Conservation (phyloP, 768 basidiomycete genomes). For the Agaricus subrufescens region DNA sequence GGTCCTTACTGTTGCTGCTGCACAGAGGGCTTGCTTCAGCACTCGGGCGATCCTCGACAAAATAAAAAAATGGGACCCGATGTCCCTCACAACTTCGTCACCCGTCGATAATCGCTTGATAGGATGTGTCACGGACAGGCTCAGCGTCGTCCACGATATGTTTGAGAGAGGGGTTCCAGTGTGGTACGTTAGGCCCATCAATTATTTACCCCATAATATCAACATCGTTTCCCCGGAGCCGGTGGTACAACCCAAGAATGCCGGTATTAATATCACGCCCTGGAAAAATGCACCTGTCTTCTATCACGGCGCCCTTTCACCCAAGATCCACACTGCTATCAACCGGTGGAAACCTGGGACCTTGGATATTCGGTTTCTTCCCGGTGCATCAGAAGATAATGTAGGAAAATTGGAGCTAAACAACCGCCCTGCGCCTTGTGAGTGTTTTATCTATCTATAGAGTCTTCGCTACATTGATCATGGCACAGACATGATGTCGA, state of each 20-base stretch:
- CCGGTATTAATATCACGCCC: background rate
- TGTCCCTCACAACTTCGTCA: background rate
- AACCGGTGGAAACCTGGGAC: background rate
- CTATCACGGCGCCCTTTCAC: background rate
- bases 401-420: too few species aligned
- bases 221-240: background rate
- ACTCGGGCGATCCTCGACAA: background rate
- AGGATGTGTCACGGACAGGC: background rate
- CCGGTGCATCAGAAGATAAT: background rate
- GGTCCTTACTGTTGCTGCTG: background rate
- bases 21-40: background rate
- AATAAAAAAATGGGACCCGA: background rate
- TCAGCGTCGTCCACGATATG: background rate
- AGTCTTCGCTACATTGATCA: too few species aligned
- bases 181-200: background rate
- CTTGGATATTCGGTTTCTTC: background rate
- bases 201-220: background rate
- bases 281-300: background rate
- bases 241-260: background rate
- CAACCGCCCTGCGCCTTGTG: too few species aligned
- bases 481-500: too few species aligned
- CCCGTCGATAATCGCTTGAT: background rate
- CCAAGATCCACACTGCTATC: background rate
- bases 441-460: too few species aligned
- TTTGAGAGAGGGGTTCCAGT: background rate